Evolutionary conservation across 192 early-diverging fungal species (phyloP).

Genomic region (Gaertneriomyces semiglobifer): DNA sequence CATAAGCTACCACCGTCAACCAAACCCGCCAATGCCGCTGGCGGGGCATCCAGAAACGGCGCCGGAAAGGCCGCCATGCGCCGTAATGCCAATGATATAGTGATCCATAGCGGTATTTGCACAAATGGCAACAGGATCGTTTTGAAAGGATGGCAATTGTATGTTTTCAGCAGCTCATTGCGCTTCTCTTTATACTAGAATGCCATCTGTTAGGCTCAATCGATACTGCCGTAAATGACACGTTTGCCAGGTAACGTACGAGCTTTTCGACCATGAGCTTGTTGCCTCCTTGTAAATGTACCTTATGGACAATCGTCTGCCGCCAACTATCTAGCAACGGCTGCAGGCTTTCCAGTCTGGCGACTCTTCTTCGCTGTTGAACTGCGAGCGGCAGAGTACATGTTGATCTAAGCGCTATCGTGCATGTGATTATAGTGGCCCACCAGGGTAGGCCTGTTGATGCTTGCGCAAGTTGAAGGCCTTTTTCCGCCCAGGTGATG

Average conservation of each 20-base stretch:
- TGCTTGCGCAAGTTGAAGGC: not conserved
- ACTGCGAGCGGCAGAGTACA: constrained; percentile 40
- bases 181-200: constrained; percentile 26
- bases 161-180: constrained; percentile 51
- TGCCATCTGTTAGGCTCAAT: not conserved
- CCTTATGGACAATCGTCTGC: constrained; percentile 17
- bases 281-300: not conserved
- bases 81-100: constrained; percentile 63
- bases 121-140: constrained; percentile 64
- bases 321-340: constrained; percentile 38
- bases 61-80: constrained; percentile 60
- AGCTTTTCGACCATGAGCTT: not conserved
- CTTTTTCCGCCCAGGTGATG: constrained; percentile 7
- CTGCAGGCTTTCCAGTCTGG: constrained; percentile 24
- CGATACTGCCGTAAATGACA: not conserved
- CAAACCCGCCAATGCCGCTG: constrained; percentile 47
- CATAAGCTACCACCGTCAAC: constrained; percentile 56
- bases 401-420: constrained; percentile 25
- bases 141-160: constrained; percentile 59
- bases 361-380: constrained; percentile 23
- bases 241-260: not conserved
- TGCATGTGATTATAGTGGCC: constrained; percentile 23
- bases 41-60: constrained; percentile 45
- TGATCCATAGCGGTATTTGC: constrained; percentile 75
- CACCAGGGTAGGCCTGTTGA: constrained; percentile 31